phyloP scores from a whole-genome alignment of 352 stramenopile genomes.

The Pythium rhizo-oryzae region DNA sequence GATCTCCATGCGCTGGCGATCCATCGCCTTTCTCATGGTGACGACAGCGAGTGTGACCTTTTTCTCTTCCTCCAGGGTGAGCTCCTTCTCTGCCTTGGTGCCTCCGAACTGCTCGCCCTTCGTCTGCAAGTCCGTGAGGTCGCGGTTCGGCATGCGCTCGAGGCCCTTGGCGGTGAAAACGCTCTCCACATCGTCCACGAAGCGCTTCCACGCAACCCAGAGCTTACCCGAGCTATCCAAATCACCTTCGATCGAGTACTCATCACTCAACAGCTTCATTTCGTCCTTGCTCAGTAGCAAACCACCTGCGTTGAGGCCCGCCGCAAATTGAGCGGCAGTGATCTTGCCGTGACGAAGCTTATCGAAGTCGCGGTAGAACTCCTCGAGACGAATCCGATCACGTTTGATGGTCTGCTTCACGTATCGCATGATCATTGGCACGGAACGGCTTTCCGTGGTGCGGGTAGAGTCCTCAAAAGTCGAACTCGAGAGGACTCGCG shows the following conservation, averaged over 20 bases:
- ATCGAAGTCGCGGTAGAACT: slow-evolving; percentile 87
- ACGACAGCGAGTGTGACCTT: slow-evolving; percentile 50
- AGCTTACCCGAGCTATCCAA: slow-evolving; percentile 62
- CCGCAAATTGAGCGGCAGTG: slow-evolving; percentile 63
- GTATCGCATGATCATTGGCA: slow-evolving; percentile 78
- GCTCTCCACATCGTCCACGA: slow-evolving; percentile 82
- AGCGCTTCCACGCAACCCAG: slow-evolving; percentile 73
- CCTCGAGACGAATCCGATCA: slow-evolving; percentile 78
- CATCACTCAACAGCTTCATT: slow-evolving; percentile 50
- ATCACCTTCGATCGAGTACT: slow-evolving; percentile 60
- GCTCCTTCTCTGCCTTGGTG: slow-evolving; percentile 50
- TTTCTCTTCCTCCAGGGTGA: slow-evolving; percentile 51
- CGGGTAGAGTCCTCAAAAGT: slow-evolving; percentile 40
- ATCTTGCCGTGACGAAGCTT: slow-evolving; percentile 82
- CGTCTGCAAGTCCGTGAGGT: slow-evolving; percentile 50
- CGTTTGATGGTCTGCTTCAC: slow-evolving; percentile 82
- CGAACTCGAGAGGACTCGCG: slow-evolving; percentile 38
- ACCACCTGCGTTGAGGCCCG: slow-evolving; percentile 56
- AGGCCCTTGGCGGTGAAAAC: slow-evolving; percentile 81
- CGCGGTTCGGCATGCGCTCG: slow-evolving; percentile 60
- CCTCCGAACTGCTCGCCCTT: slow-evolving; percentile 64
- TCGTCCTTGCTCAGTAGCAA: slow-evolving; percentile 64
- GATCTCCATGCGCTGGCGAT: slow-evolving; percentile 74
- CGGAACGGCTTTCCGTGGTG: slow-evolving; percentile 42
- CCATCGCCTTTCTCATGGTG: slow-evolving; percentile 57